These are phyloP conservation scores for Talaromyces sp. DNA, from an alignment of 2,329 filamentous ascomycete species.

Conservation along the genomic window DNA sequence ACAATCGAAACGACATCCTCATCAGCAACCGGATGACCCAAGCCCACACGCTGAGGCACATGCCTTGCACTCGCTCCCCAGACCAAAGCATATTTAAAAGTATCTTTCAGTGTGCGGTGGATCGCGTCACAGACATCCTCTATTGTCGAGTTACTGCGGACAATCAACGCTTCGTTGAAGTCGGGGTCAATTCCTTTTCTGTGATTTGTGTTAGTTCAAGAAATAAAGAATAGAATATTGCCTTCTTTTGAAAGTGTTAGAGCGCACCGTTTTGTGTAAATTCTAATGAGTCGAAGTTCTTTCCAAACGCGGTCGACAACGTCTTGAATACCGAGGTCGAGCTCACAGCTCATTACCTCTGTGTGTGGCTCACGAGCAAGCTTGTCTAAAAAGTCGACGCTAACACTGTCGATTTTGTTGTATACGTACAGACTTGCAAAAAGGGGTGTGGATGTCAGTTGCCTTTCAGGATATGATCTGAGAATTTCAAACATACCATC, in stretches of 20 bases:
- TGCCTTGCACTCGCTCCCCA: slow-evolving; percentile 97
- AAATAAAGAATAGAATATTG: background rate
- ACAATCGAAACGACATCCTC: slow-evolving; percentile 66
- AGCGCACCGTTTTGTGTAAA: slow-evolving; percentile 77
- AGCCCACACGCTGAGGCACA: slow-evolving; percentile 84
- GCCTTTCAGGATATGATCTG: background rate
- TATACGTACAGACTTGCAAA: slow-evolving; percentile 76
- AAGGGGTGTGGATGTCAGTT: background rate
- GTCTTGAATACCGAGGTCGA: slow-evolving; percentile 86
- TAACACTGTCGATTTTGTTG: slow-evolving; percentile 98
- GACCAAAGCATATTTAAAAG: slow-evolving; percentile 96
- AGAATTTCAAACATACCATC: slow-evolving; percentile 42
- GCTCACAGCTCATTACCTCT: slow-evolving; percentile 94
- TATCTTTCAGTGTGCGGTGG: slow-evolving; percentile 91
- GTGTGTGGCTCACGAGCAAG: slow-evolving; percentile 90
- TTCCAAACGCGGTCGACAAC: slow-evolving; percentile 95
- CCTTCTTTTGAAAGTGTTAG: background rate
- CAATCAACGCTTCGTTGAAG: slow-evolving; percentile 88
- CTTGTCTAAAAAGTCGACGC: slow-evolving; percentile 85
- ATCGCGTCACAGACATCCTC: slow-evolving; percentile 97
- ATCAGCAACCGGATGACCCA: slow-evolving; percentile 70
- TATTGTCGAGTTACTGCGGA: slow-evolving; percentile 78
- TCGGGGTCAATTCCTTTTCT: slow-evolving; percentile 85
- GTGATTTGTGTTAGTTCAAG: slow-evolving; percentile 8
- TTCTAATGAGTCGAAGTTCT: slow-evolving; percentile 78